Evolutionary conservation across 331 rosid species (phyloP).

Genomic region (Malus hybrid): DNA sequence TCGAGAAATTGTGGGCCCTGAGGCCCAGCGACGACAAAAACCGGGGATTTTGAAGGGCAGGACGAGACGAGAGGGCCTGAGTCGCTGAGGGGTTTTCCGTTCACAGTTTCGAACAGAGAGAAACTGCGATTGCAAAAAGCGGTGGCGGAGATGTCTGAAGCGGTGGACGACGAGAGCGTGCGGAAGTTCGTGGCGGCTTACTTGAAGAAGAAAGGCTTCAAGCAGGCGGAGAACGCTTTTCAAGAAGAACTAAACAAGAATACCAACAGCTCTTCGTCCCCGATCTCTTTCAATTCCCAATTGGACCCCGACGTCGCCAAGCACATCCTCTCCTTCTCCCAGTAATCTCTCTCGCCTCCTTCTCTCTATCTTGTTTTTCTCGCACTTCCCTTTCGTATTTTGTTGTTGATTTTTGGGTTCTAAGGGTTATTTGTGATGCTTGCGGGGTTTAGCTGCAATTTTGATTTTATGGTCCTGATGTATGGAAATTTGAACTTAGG

Average conservation of each 20-base stretch:
- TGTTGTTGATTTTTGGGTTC: not conserved
- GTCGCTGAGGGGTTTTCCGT: not conserved
- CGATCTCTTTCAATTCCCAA: slow-evolving; percentile 28
- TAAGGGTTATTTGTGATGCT: not conserved
- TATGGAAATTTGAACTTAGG: not conserved
- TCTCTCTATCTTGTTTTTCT: not conserved
- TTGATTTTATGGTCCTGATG: not conserved
- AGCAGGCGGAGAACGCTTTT: slow-evolving; percentile 60
- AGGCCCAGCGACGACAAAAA: not conserved
- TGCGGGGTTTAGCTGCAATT: not conserved
- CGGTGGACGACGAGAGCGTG: slow-evolving; percentile 72
- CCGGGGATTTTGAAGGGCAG: not conserved
- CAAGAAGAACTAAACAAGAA: slow-evolving; percentile 58
- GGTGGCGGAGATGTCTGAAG: not conserved
- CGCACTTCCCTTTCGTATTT: not conserved
- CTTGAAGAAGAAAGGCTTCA: slow-evolving; percentile 68
- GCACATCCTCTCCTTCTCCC: slow-evolving; percentile 50
- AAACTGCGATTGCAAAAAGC: not conserved
- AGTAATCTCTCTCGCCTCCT: slow-evolving; percentile 24
- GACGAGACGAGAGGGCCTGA: not conserved
- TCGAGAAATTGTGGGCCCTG: not conserved
- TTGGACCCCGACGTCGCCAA: slow-evolving; percentile 59
- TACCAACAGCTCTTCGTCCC: slow-evolving; percentile 29
- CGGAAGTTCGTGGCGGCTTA: slow-evolving; percentile 46
- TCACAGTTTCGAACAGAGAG: not conserved